Evolutionary conservation across 164 flowering plant genomes (phyloP).

Genomic region (Euptelea pleiosperma): DNA sequence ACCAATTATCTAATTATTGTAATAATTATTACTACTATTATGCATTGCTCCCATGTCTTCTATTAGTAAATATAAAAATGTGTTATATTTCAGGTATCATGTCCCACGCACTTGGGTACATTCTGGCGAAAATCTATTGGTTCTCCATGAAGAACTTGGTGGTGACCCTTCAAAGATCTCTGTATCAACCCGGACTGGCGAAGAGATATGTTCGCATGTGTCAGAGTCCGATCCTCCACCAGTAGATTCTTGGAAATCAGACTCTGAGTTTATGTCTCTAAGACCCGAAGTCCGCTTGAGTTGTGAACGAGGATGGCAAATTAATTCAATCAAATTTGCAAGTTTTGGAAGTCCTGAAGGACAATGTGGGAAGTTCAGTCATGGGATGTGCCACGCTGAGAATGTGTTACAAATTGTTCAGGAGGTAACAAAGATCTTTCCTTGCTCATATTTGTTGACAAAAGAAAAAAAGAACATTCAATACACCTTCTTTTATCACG

Average conservation of each 20-base stretch:
- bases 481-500: too few species aligned
- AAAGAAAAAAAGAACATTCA: too few species aligned
- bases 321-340: slow-evolving; percentile 48
- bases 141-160: slow-evolving; percentile 57
- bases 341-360: slow-evolving; percentile 61
- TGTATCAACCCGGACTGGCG: slow-evolving; percentile 32
- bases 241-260: slow-evolving; percentile 37
- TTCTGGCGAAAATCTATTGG: slow-evolving; percentile 47
- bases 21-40: neutral
- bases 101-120: slow-evolving; percentile 64
- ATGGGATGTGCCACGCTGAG: slow-evolving; percentile 42
- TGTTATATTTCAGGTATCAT: slow-evolving; percentile 45
- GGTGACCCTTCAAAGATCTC: slow-evolving; percentile 62
- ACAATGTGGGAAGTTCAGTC: slow-evolving; percentile 41
- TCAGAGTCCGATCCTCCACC: slow-evolving; percentile 52
- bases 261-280: slow-evolving; percentile 15
- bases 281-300: slow-evolving; percentile 38
- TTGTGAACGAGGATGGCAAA: slow-evolving; percentile 47
- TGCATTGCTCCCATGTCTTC: neutral
- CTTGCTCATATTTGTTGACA: too few species aligned
- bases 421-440: slow-evolving; percentile 26
- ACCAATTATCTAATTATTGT: neutral
- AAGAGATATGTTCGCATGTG: slow-evolving; percentile 40
- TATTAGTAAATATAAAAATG: neutral
- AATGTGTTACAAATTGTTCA: slow-evolving; percentile 27